Evolutionary conservation across 2,329 filamentous ascomycete genomes (phyloP).

Genomic region (Seiridium cupressi): DNA sequence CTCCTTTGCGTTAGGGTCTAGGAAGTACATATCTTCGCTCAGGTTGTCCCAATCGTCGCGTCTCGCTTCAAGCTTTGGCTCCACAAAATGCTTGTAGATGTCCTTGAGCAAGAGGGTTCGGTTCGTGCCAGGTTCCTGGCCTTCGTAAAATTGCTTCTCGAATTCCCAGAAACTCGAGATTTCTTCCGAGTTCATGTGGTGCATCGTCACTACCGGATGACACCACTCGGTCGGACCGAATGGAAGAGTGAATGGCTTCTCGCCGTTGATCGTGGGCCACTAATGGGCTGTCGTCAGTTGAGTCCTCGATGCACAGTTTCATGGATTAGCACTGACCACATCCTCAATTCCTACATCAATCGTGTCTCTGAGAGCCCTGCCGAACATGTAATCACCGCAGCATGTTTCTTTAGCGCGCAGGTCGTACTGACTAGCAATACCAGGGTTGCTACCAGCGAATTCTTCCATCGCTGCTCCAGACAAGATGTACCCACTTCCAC

Average conservation of each 20-base stretch:
- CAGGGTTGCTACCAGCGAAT: conserved; percentile 38
- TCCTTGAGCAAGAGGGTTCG: conserved; percentile 43
- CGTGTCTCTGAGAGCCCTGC: conserved; percentile 41
- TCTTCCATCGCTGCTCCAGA: conserved; percentile 50
- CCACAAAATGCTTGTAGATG: conserved; percentile 45
- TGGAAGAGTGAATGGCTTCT: conserved; percentile 50
- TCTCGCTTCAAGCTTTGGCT: conserved; percentile 32
- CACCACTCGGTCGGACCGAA: conserved; percentile 51
- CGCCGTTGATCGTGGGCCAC: conserved; percentile 55
- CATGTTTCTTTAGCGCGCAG: conserved; percentile 36
- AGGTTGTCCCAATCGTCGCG: conserved; percentile 54
- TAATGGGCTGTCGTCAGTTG: conserved; percentile 15
- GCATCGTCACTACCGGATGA: conserved; percentile 55
- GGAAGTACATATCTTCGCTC: conserved; percentile 42
- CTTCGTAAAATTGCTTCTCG: conserved; percentile 38
- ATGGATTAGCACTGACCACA: conserved; percentile 32
- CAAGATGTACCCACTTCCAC: conserved; percentile 54
- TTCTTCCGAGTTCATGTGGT: conserved; percentile 51
- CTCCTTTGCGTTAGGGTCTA: conserved; percentile 26
- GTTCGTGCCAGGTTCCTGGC: conserved; percentile 13
- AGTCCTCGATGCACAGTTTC: no score
- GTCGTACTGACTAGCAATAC: conserved; percentile 47
- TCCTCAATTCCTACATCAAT: conserved; percentile 39
- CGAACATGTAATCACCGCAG: conserved; percentile 52
- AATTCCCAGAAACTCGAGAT: conserved; percentile 50